Conservation (phyloP, 2,329 filamentous ascomycete species). For the Chrysoporthe austroafricana region DNA sequence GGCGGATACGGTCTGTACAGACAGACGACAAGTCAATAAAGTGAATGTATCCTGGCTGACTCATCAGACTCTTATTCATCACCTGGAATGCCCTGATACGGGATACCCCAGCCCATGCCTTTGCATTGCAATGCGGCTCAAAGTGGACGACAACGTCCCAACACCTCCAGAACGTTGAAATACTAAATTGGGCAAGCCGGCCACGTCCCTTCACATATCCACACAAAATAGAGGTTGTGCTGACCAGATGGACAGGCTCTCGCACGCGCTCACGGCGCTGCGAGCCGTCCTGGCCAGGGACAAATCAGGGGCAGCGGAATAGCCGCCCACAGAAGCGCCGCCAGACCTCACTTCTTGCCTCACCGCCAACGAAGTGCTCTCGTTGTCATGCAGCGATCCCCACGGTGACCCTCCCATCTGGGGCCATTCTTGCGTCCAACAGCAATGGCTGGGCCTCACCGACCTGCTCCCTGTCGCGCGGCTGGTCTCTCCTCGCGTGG, state of each 20-base stretch:
- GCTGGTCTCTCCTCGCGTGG: background rate
- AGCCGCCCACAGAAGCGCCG: conserved; percentile 29
- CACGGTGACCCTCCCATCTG: conserved; percentile 6
- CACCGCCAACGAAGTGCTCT: conserved; percentile 11
- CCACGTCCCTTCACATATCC: background rate
- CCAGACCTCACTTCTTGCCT: conserved; percentile 9
- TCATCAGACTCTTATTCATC: background rate
- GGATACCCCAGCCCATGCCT: background rate
- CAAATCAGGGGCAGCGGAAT: conserved; percentile 26
- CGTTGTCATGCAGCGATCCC: background rate
- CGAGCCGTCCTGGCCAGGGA: conserved; percentile 8
- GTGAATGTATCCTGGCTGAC: background rate
- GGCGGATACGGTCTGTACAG: too few species aligned
- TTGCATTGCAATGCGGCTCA: background rate
- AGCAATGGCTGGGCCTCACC: conserved; percentile 2
- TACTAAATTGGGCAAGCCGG: background rate
- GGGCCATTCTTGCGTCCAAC: background rate
- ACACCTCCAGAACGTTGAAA: background rate
- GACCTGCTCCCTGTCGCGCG: background rate
- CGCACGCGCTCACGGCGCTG: background rate
- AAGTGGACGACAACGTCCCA: background rate
- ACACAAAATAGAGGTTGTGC: background rate
- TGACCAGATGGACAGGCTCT: conserved; percentile 16
- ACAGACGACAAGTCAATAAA: background rate
- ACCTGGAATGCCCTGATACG: background rate